Conservation (phyloP, 345 rosid species). For the Populus pruinosa region DNA sequence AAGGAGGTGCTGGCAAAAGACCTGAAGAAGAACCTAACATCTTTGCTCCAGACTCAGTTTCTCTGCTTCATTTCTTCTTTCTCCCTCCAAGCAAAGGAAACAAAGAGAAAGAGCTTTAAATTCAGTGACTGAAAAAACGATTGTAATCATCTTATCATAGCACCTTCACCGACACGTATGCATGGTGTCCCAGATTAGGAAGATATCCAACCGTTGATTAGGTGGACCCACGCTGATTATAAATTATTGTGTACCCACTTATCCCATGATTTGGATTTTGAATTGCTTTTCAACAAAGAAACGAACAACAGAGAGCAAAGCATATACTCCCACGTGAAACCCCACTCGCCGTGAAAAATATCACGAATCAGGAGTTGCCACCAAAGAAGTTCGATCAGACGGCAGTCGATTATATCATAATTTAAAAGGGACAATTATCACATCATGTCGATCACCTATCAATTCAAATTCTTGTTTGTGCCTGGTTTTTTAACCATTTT, state of each 20-base stretch:
- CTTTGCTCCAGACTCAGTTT: slow-evolving; percentile 13
- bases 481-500: no score
- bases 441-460: no score
- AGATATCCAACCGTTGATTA: slow-evolving; percentile 22
- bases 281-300: slow-evolving; percentile 1
- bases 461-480: no score
- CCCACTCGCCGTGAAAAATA: slow-evolving; percentile 5
- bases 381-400: background rate
- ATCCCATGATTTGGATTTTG: slow-evolving; percentile 12
- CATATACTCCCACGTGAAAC: slow-evolving; percentile 24
- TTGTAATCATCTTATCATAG: background rate
- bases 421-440: no score
- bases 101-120: background rate
- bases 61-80: slow-evolving; percentile 15
- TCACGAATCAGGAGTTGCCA: background rate
- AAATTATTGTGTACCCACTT: background rate
- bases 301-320: slow-evolving; percentile 14
- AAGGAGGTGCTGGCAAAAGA: slow-evolving; percentile 15
- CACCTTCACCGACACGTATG: background rate
- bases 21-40: slow-evolving; percentile 25
- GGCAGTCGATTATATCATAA: background rate
- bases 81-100: background rate
- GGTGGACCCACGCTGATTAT: slow-evolving; percentile 10
- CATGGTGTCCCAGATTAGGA: background rate
- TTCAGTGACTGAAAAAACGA: background rate